Percentiles rank a stretch among this genome's conserved stretches.
Conservation (phyloP, 192 early-diverging fungal species). For the Coemansia sp. region DNA sequence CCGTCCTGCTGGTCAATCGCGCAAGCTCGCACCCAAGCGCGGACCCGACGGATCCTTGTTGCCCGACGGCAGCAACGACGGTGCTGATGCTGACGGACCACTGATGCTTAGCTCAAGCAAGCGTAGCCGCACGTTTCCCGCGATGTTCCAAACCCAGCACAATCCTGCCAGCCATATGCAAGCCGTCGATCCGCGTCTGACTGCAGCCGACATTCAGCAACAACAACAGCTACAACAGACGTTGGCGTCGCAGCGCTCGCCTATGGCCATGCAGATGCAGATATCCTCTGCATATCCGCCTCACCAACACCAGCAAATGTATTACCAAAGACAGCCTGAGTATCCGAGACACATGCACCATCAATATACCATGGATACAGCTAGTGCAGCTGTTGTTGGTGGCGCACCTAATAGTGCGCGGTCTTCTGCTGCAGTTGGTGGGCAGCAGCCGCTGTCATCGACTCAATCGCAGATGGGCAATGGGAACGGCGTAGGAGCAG, state of each 20-base stretch:
- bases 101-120: slow-evolving; percentile 43
- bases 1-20: slow-evolving; percentile 5
- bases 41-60: slow-evolving; percentile 15
- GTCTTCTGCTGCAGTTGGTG: neutral
- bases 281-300: slow-evolving; percentile 5
- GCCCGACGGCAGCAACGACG: slow-evolving; percentile 5
- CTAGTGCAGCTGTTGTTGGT: neutral
- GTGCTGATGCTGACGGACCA: slow-evolving; percentile 23
- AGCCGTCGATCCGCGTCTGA: neutral
- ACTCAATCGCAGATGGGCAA: slow-evolving; percentile 3
- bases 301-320: slow-evolving; percentile 8
- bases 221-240: slow-evolving; percentile 19
- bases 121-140: slow-evolving; percentile 54
- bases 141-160: slow-evolving; percentile 24
- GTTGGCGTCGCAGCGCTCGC: slow-evolving; percentile 8
- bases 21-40: slow-evolving; percentile 57
- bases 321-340: slow-evolving; percentile 4
- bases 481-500: neutral
- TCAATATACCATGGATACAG: neutral
- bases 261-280: slow-evolving; percentile 11
- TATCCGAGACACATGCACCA: slow-evolving; percentile 1
- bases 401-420: slow-evolving; percentile 1
- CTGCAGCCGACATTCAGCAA: slow-evolving; percentile 14
- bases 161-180: slow-evolving; percentile 22
- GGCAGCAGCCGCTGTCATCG: neutral